A percentile compares a stretch with the other conserved stretches of the same genome.
These are phyloP conservation scores for Coniochaeta sp. DNA, from an alignment of 2,329 filamentous ascomycete genomes.

Conservation along the genomic window DNA sequence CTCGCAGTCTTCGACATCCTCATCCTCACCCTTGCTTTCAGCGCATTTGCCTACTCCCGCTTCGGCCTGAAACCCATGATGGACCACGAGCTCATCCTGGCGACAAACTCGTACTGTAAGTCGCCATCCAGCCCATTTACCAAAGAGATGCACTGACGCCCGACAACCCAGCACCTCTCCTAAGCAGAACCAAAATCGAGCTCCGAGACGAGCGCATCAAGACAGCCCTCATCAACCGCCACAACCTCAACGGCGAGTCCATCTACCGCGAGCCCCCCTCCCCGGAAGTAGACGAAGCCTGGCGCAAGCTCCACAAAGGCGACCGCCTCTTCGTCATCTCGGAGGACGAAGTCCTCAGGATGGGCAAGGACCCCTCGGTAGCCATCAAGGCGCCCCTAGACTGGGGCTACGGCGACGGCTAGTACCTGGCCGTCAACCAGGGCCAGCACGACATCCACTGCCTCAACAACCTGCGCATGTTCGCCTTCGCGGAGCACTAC, in stretches of 20 bases:
- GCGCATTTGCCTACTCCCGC: neutral
- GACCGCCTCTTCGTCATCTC: neutral
- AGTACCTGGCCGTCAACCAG: conserved; percentile 1
- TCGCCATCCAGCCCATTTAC: no score
- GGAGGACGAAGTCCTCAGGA: neutral
- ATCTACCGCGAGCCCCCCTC: conserved; percentile 1
- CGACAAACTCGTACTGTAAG: neutral
- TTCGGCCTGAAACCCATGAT: neutral
- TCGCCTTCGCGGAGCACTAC: neutral
- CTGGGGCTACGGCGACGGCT: neutral
- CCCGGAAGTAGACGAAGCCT: neutral
- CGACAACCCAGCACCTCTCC: neutral
- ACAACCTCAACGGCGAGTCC: neutral
- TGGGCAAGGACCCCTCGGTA: neutral
- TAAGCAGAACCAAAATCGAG: neutral
- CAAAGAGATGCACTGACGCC: neutral
- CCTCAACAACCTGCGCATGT: conserved; percentile 1
- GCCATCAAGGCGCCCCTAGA: neutral
- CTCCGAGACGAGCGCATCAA: neutral
- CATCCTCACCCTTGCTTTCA: neutral
- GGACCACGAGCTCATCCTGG: neutral
- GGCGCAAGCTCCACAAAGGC: neutral
- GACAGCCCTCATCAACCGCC: neutral
- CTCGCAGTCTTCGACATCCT: neutral
- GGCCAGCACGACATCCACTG: conserved; percentile 1